Base-by-base conservation (phyloP, 1,284 basidiomycete genomes). In the Wallemia hederae region DNA sequence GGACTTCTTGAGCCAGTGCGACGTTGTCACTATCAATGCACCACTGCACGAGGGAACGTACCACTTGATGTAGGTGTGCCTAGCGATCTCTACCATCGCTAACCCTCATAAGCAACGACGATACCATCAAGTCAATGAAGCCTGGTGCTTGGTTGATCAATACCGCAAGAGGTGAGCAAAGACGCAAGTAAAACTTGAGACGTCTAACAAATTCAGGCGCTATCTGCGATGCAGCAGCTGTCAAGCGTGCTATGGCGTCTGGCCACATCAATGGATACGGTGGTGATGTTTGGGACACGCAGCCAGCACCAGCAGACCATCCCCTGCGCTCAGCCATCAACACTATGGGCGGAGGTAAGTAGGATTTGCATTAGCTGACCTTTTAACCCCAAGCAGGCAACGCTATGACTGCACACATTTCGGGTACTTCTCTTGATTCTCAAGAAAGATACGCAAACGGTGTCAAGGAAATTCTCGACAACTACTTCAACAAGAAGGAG, bases 371-470 rank as follows among this genome's bases (percentile, higher is more conserved):
- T 31, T 31, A 31, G 17, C n/a, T n/a, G n/a, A 17, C 29, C 7
- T 31, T 66, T 22, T 64, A 67, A 25, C 66, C 66, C 64, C 65
- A 63, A 15, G 61, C 58, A 57, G 66, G 66, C 1, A 67, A 67
- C 60, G 66, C 61, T 26, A 64, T 65, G 63, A 62, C 63, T 2
- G 61, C 62, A 22, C 62, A 63, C 34, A n/a, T 59, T 22, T 83
- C 80, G 64, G 88, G 87, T 55, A 91, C 89, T 14, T 89, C 89
- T 2, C 77, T 94, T 63, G 90, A 94, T 67, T 89, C 90, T 0
- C 90, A 94, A 73, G 77, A 74, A 26, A 83, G 90, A 61, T 96
- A 96, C 70, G 88, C 89, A 11, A 72, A 73, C 49, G 90, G 90
- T 25, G 78, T 81, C 27, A 82, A 77, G 74, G 76, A 77, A 63